Conservation (phyloP, 2,329 filamentous ascomycete genomes). For the Triangularia verruculosa region DNA sequence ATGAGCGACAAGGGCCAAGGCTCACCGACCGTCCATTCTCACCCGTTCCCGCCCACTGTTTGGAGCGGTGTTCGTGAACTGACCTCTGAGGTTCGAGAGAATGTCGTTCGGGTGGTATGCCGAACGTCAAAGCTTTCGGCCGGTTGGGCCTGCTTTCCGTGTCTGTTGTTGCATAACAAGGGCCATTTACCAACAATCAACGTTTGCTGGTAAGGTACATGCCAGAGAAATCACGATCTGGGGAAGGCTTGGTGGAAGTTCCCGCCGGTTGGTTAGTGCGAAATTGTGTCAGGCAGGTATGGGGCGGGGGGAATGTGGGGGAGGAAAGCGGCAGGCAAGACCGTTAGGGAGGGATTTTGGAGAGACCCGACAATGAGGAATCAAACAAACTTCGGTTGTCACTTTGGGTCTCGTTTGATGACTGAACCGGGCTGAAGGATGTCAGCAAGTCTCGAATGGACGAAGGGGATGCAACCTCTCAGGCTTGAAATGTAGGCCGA, state of each 20-base stretch:
- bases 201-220: background rate
- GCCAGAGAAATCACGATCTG: background rate
- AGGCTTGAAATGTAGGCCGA: background rate
- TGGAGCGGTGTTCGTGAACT: background rate
- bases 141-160: background rate
- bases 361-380: too few relatives aligned
- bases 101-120: background rate
- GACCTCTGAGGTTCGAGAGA: background rate
- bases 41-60: slow-evolving; percentile 1
- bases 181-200: background rate
- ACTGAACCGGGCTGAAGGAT: background rate
- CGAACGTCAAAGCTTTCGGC: background rate
- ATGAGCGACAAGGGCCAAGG: background rate
- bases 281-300: background rate
- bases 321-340: background rate
- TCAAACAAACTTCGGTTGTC: too few relatives aligned
- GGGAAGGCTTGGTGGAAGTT: background rate
- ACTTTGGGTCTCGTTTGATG: background rate
- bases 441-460: background rate
- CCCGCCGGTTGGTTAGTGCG: background rate
- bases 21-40: slow-evolving; percentile 20
- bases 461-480: background rate
- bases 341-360: background rate
- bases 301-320: background rate
- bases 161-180: background rate